Evolutionary conservation across 352 stramenopile species (phyloP).

Genomic region (Peronosclerospora sorghi): DNA sequence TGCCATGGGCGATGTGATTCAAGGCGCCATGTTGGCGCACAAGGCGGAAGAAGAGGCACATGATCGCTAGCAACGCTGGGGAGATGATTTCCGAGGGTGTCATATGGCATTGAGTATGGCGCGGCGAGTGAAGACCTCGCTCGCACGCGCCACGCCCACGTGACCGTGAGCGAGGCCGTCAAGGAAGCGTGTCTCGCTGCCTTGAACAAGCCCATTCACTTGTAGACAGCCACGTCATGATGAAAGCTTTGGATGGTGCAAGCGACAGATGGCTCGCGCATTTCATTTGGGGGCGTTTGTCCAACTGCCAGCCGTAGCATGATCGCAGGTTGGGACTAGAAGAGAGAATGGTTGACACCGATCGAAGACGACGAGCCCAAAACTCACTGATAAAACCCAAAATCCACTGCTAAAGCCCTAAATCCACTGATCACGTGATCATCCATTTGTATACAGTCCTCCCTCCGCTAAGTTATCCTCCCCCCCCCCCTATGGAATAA

Average conservation of each 20-base stretch:
- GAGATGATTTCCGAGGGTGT: conserved; percentile 99
- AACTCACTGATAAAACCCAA: conserved; percentile 21
- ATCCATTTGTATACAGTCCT: no score
- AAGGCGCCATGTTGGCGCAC: conserved; percentile 98
- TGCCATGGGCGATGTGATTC: conserved; percentile 96
- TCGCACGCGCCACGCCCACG: conserved; percentile 97
- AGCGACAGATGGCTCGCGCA: conserved; percentile 3
- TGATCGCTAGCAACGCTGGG: conserved; percentile 97
- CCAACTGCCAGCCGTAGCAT: no score
- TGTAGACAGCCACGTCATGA: conserved; percentile 65
- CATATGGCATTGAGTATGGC: conserved; percentile 98
- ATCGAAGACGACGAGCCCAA: conserved; percentile 2
- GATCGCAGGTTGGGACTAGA: no score
- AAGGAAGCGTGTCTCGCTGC: conserved; percentile 98
- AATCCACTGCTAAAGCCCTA: no score
- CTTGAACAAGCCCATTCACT: conserved; percentile 99
- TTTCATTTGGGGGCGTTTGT: neutral
- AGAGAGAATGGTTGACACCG: no score
- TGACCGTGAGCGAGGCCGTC: conserved; percentile 97
- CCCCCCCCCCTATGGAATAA: no score
- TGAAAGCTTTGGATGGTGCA: conserved; percentile 6
- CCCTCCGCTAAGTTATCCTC: no score
- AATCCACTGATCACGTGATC: no score
- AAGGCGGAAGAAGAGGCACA: conserved; percentile 99
- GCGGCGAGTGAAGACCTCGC: conserved; percentile 97